Evolutionary conservation across 805 yeast species (phyloP).

Genomic region (Kregervanrija delftensis): DNA sequence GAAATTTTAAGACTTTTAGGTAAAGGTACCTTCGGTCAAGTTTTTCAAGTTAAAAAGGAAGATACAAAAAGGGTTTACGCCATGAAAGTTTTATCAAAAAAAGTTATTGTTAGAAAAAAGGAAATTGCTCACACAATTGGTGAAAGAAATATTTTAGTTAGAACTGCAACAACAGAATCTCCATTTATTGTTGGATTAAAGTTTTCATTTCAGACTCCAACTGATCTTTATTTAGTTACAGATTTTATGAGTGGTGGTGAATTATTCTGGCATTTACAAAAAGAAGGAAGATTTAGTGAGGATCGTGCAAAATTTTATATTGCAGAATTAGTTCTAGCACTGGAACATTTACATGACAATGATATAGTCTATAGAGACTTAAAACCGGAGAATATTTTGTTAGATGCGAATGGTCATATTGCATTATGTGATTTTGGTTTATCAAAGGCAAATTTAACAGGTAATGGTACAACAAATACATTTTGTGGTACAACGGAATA

Average conservation of each 20-base stretch:
- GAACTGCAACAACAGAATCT: slow-evolving; percentile 69
- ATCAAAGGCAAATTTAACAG: slow-evolving; percentile 83
- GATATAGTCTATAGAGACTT: slow-evolving; percentile 95
- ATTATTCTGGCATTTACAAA: slow-evolving; percentile 68
- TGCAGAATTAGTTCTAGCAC: slow-evolving; percentile 88
- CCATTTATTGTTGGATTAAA: slow-evolving; percentile 95
- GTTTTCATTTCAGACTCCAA: slow-evolving; percentile 92
- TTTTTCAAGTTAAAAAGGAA: slow-evolving; percentile 86
- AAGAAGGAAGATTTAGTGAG: slow-evolving; percentile 90
- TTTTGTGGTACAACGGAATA: slow-evolving; percentile 99
- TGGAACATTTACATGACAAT: slow-evolving; percentile 91
- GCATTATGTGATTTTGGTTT: slow-evolving; percentile 97
- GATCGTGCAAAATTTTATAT: slow-evolving; percentile 94
- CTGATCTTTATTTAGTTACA: slow-evolving; percentile 87
- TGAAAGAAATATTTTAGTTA: slow-evolving; percentile 88
- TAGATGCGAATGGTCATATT: slow-evolving; percentile 96
- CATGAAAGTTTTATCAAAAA: slow-evolving; percentile 93
- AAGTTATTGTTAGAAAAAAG: slow-evolving; percentile 91
- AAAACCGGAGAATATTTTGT: slow-evolving; percentile 91
- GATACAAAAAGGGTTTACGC: slow-evolving; percentile 92
- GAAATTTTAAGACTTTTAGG: slow-evolving; percentile 87
- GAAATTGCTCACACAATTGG: slow-evolving; percentile 98
- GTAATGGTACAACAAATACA: slow-evolving; percentile 88
- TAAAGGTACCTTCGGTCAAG: slow-evolving; percentile 97
- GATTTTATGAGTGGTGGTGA: slow-evolving; percentile 99